These are phyloP conservation scores for Nannizziopsis barbatae DNA, from an alignment of 2,329 filamentous ascomycete genomes.

Conservation along the genomic window DNA sequence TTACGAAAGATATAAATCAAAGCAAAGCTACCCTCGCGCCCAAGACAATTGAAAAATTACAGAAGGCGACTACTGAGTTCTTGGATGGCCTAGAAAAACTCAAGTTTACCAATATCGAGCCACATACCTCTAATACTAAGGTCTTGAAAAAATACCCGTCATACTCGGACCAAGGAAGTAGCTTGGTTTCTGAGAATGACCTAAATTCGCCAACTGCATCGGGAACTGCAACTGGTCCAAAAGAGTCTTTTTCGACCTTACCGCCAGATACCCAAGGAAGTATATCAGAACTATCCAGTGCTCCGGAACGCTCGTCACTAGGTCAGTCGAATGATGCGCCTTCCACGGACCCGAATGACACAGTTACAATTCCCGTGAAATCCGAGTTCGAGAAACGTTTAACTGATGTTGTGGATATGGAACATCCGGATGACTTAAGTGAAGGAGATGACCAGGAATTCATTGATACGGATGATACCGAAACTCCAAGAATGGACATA, in stretches of 20 bases:
- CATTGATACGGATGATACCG: slow-evolving; percentile 14
- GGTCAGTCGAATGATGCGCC: not conserved
- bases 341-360: not conserved
- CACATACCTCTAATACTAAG: not conserved
- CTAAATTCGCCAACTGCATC: too few relatives aligned
- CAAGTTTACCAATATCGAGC: not conserved
- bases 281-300: too few relatives aligned
- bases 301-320: not conserved
- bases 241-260: too few relatives aligned
- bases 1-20: slow-evolving; percentile 12
- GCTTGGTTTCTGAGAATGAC: too few relatives aligned
- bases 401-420: slow-evolving; percentile 19
- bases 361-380: not conserved
- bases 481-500: not conserved
- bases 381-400: slow-evolving; percentile 14
- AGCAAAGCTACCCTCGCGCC: not conserved
- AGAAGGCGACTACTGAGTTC: slow-evolving; percentile 43
- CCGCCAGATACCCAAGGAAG: too few relatives aligned
- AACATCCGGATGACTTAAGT: slow-evolving; percentile 26
- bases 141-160: too few relatives aligned
- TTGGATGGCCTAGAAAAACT: slow-evolving; percentile 24
- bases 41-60: slow-evolving; percentile 42
- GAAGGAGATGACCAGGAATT: slow-evolving; percentile 22
- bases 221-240: too few relatives aligned
- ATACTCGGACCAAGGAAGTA: too few relatives aligned